Evolutionary conservation across 345 rosid genomes (phyloP).

Genomic region (Camelina neglecta): DNA sequence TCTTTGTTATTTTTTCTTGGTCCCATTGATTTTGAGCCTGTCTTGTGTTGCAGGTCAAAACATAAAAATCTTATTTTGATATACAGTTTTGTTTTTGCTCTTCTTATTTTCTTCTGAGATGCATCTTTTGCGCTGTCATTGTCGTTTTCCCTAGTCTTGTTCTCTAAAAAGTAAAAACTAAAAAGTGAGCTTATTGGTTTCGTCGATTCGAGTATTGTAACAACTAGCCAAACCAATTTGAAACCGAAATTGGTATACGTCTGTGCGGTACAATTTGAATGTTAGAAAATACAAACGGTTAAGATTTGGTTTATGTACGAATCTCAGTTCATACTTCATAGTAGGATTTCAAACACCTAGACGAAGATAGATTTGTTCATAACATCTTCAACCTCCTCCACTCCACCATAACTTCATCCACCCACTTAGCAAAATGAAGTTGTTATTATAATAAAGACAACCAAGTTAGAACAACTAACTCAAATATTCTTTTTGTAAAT

Average conservation of each 20-base stretch:
- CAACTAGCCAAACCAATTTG: not conserved
- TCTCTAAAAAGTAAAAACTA: not conserved
- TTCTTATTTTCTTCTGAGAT: not conserved
- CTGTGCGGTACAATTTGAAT: not conserved
- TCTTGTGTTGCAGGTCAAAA: conserved; percentile 27
- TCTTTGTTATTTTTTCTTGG: conserved; percentile 29
- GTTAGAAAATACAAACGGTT: not conserved
- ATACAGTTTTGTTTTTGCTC: conserved; percentile 19
- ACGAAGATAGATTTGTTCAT: conserved; percentile 10
- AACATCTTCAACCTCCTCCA: conserved; percentile 9
- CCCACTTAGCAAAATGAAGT: conserved; percentile 13
- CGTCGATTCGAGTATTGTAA: not conserved
- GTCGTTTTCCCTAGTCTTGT: not conserved
- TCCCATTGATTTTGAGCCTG: conserved; percentile 38
- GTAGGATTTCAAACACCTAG: not conserved
- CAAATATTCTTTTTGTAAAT: not conserved
- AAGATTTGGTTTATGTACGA: not conserved
- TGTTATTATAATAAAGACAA: not conserved
- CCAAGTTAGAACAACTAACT: conserved; percentile 1
- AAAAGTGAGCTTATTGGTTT: not conserved
- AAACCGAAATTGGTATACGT: not conserved
- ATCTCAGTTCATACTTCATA: not conserved
- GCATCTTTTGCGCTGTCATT: conserved; percentile 12
- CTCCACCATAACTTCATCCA: conserved; percentile 20
- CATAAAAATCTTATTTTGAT: conserved; percentile 8